These are phyloP conservation scores for Boletus tomentosulus DNA, from an alignment of 768 basidiomycete species.

Conservation along the genomic window DNA sequence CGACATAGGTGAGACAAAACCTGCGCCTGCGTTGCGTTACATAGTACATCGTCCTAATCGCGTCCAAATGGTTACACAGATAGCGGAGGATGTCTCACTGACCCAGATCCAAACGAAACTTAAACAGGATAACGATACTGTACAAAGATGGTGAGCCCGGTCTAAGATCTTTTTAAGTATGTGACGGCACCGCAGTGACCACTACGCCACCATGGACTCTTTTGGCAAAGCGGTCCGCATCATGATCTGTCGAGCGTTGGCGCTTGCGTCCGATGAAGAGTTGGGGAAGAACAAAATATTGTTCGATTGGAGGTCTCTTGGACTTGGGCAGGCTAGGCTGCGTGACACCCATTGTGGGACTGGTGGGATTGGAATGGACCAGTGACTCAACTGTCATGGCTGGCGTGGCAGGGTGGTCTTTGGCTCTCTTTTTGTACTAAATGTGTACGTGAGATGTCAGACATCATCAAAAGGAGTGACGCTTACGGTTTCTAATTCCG, in stretches of 20 bases:
- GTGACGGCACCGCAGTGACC: conserved; percentile 12
- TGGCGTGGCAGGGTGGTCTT: conserved; percentile 26
- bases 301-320: conserved; percentile 35
- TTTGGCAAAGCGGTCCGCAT: conserved; percentile 22
- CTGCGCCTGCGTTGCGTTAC: not conserved
- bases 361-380: conserved; percentile 67
- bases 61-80: not conserved
- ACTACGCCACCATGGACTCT: conserved; percentile 15
- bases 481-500: conserved; percentile 72
- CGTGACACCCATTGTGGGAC: conserved; percentile 40
- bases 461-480: not conserved
- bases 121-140: conserved; percentile 28
- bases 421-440: conserved; percentile 56
- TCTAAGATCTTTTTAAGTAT: conserved; percentile 9
- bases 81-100: not conserved
- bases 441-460: conserved; percentile 26
- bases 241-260: conserved; percentile 21
- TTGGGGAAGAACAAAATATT: conserved; percentile 32
- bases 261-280: conserved; percentile 22
- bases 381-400: conserved; percentile 61
- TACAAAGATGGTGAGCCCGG: conserved; percentile 17
- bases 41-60: not conserved
- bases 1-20: conserved; percentile 6
- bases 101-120: not conserved
- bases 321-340: conserved; percentile 16